Base-by-base conservation (phyloP, 176 grass and related monocot genomes). In the Poa annua region DNA sequence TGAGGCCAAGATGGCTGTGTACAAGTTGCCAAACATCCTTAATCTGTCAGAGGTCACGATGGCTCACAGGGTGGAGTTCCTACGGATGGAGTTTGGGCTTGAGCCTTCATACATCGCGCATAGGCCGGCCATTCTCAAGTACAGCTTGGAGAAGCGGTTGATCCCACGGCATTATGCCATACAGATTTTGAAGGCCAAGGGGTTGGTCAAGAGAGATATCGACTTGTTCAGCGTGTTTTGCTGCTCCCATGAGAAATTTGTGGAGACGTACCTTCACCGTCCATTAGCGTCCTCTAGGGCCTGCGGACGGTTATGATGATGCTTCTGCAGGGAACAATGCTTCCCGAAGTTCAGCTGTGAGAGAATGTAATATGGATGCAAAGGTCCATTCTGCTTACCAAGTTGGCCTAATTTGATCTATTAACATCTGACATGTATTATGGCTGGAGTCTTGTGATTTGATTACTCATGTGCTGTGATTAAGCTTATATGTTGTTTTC, bases 111-210 rank as follows among this genome's bases (percentile, higher is more conserved):
- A 85, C 64, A 33, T 36, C 3, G 71, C 44, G 0, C 14, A 4
- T 7, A 51, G 71, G 71, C 65, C 53, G 77, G 14, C 21, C 76
- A 80, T 82, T 66, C 14, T 78, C n/a, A 52, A 3, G 7, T 86
- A 44, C 49, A 90, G 25, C 71, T 19, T 91, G 52, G 17, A 74
- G 61, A 86, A 7, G 63, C 76, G 86, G 38, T 1, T 84, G 11
- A 78, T 93, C 63, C 38, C 86, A 86, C 62, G 88, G 7, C n/a
- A 83, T 78, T 76, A 66, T 79, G 78, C 83, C 32, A 44, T 88
- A 91, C 17, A 71, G 3, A 52, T 83, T 87, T 59, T 95, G 14
- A 77, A 86, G 80, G 67, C 24, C 0, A 88, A 88, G 79, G 88
- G 83, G 19, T 66, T 92, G 54, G 16, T 81, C 38, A 36, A 67